Evolutionary conservation across 2,329 filamentous ascomycete genomes (phyloP).

Genomic region (Colletotrichum incanum): DNA sequence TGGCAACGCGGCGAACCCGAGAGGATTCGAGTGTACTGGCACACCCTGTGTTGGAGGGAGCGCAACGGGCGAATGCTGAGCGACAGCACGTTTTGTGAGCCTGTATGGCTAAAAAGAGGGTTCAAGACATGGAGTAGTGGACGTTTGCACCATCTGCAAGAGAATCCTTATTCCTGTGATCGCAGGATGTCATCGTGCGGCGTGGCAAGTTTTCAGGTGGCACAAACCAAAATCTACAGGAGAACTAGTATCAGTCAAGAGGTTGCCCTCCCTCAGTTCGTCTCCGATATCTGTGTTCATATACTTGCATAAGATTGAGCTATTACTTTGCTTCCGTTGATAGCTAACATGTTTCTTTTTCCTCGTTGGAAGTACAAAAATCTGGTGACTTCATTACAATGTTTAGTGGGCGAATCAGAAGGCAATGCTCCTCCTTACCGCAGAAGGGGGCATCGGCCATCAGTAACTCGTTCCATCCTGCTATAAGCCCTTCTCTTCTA

Average conservation of each 20-base stretch:
- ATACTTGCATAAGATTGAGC: background rate
- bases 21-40: constrained; percentile 23
- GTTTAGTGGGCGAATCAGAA: background rate
- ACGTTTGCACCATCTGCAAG: too few relatives aligned
- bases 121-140: too few relatives aligned
- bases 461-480: background rate
- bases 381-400: background rate
- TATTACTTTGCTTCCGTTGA: background rate
- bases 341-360: background rate
- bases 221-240: too few relatives aligned
- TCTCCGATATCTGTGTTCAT: too few relatives aligned
- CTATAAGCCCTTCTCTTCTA: background rate
- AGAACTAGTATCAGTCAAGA: background rate
- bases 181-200: background rate
- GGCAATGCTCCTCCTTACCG: background rate
- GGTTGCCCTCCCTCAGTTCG: too few relatives aligned
- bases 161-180: background rate
- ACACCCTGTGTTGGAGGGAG: constrained; percentile 18
- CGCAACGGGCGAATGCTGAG: constrained; percentile 16
- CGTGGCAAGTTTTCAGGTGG: background rate
- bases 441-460: background rate
- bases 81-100: background rate
- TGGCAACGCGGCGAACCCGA: constrained; percentile 13
- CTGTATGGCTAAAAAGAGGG: too few relatives aligned
- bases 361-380: background rate